Evolutionary conservation across 2,329 filamentous ascomycete genomes (phyloP).

Genomic region (Sclerotinia sclerotiorum): DNA sequence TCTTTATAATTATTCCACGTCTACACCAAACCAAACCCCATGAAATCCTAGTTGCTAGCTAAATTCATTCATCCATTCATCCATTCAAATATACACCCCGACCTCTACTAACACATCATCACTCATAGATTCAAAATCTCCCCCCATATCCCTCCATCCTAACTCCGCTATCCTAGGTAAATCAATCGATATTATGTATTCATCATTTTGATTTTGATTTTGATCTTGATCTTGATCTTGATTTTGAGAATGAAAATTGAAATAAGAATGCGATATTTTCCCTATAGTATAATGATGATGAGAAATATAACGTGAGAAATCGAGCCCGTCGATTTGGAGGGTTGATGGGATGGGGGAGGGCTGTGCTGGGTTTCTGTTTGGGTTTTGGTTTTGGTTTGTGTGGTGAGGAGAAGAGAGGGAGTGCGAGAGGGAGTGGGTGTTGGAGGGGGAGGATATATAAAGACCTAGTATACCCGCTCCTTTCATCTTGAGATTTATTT

Average conservation of each 20-base stretch:
- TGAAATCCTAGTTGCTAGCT: too few relatives aligned
- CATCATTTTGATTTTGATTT: background rate
- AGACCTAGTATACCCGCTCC: background rate
- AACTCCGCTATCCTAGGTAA: background rate
- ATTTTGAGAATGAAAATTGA: too few relatives aligned
- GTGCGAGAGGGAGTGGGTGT: fast-evolving
- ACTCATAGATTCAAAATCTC: background rate
- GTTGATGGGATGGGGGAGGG: background rate
- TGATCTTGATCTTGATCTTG: background rate
- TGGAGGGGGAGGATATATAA: background rate
- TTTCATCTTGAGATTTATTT: background rate
- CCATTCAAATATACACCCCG: background rate
- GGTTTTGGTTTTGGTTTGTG: too few relatives aligned
- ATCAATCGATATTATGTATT: background rate
- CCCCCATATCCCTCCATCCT: background rate
- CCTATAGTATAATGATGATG: too few relatives aligned
- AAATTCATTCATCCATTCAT: too few relatives aligned
- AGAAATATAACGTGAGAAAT: background rate
- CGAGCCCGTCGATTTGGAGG: background rate
- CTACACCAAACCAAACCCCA: too few relatives aligned
- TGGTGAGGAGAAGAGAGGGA: too few relatives aligned
- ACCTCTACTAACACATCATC: background rate
- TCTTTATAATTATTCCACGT: too few relatives aligned
- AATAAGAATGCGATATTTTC: background rate
- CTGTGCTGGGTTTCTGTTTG: too few relatives aligned